Evolutionary conservation across 1,139 yeast species (phyloP).

Genomic region (Lodderomyces orthopsilosis): DNA sequence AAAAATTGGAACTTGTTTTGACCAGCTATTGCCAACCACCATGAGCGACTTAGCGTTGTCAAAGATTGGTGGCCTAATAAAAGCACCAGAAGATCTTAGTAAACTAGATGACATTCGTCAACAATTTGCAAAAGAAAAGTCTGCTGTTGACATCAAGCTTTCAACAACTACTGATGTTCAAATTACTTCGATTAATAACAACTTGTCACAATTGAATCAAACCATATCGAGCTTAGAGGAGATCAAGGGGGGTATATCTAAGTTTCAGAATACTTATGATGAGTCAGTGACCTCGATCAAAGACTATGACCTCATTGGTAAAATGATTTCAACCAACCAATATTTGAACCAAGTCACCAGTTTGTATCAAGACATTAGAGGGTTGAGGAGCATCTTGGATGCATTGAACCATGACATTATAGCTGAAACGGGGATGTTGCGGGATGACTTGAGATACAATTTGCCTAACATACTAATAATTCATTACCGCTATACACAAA

Average conservation of each 20-base stretch:
- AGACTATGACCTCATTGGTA: constrained; percentile 57
- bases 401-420: constrained; percentile 54
- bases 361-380: constrained; percentile 61
- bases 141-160: constrained; percentile 69
- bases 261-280: constrained; percentile 55
- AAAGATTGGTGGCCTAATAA: constrained; percentile 43
- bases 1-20: too few relatives aligned
- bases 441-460: constrained; percentile 51
- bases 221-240: constrained; percentile 41
- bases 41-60: constrained; percentile 47
- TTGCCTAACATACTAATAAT: constrained; percentile 61
- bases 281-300: constrained; percentile 52
- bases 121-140: constrained; percentile 66
- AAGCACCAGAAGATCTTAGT: constrained; percentile 56
- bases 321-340: constrained; percentile 66
- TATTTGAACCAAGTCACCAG: constrained; percentile 68
- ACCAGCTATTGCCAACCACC: neutral
- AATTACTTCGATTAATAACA: constrained; percentile 49
- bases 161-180: constrained; percentile 62
- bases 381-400: constrained; percentile 51
- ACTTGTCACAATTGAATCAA: constrained; percentile 34
- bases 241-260: constrained; percentile 54
- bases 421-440: constrained; percentile 47
- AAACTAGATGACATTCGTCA: constrained; percentile 54
- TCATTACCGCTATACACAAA: constrained; percentile 67